Evolutionary conservation across 257 asterid genomes (phyloP).

Genomic region (Handroanthus guayacan): DNA sequence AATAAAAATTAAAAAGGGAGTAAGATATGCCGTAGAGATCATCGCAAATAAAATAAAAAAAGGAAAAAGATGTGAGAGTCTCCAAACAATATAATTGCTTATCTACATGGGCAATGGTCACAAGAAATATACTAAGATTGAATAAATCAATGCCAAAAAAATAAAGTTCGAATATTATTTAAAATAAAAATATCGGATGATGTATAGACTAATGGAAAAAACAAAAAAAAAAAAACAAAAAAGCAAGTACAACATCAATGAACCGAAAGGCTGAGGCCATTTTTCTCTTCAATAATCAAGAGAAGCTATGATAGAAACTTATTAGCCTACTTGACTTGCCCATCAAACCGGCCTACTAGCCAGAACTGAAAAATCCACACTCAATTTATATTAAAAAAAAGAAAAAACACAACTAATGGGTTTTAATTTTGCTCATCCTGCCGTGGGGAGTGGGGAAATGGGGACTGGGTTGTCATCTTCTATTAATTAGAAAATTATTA

Average conservation of each 20-base stretch:
- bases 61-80: neutral
- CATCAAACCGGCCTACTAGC: slow-evolving; percentile 37
- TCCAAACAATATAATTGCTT: neutral
- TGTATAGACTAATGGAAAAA: too few species aligned
- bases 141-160: neutral
- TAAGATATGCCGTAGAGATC: too few species aligned
- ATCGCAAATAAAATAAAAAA: too few species aligned
- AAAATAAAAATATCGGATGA: too few species aligned
- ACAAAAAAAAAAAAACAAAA: neutral
- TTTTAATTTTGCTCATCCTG: too few species aligned
- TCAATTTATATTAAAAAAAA: neutral
- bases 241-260: neutral
- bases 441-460: slow-evolving; percentile 3
- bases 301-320: neutral
- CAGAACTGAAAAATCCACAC: slow-evolving; percentile 18
- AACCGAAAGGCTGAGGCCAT: slow-evolving; percentile 23
- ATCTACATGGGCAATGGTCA: too few species aligned
- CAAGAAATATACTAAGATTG: neutral
- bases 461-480: neutral
- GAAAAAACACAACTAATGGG: neutral
- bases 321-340: slow-evolving; percentile 26
- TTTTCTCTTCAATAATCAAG: neutral
- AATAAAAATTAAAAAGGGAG: too few species aligned
- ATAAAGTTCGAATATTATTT: neutral
- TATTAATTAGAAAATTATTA: neutral